Conservation (phyloP, 108 stramenopile genomes). For the Schizochytrium sp. region DNA sequence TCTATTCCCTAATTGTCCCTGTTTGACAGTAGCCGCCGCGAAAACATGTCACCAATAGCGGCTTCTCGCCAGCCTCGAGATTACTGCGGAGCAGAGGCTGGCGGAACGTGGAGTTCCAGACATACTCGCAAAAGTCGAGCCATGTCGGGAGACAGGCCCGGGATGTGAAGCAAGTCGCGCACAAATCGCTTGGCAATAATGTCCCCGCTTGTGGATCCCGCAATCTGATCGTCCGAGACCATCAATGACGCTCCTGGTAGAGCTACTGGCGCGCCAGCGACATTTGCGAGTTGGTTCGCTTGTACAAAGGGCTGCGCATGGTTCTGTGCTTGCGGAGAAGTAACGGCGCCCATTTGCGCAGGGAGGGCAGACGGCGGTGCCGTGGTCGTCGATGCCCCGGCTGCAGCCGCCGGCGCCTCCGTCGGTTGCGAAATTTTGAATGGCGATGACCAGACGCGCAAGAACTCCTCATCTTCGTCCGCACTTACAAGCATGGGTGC, state of each 20-base stretch:
- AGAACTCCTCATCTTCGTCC: not conserved
- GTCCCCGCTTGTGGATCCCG: not conserved
- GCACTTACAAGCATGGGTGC: not conserved
- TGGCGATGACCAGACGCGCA: not conserved
- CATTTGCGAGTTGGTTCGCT: no score
- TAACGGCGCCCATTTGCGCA: no score
- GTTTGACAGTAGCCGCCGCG: no score
- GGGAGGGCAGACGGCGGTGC: no score
- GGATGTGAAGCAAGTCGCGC: not conserved
- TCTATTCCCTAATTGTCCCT: no score
- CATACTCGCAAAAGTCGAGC: not conserved
- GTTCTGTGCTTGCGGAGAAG: no score
- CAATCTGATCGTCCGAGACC: not conserved
- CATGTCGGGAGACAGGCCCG: slow-evolving; percentile 9
- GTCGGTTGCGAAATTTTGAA: not conserved
- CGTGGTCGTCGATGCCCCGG: not conserved
- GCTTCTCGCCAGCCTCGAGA: no score
- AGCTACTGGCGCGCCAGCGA: no score
- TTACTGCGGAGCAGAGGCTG: no score
- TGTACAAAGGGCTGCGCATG: no score
- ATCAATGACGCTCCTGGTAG: no score
- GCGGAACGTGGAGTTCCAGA: not conserved
- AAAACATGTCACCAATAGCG: no score
- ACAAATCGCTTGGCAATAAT: not conserved
- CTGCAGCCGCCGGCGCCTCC: not conserved